phyloP scores from a whole-genome alignment of 208 protist species.

The Trypanosomatidae sp. region DNA sequence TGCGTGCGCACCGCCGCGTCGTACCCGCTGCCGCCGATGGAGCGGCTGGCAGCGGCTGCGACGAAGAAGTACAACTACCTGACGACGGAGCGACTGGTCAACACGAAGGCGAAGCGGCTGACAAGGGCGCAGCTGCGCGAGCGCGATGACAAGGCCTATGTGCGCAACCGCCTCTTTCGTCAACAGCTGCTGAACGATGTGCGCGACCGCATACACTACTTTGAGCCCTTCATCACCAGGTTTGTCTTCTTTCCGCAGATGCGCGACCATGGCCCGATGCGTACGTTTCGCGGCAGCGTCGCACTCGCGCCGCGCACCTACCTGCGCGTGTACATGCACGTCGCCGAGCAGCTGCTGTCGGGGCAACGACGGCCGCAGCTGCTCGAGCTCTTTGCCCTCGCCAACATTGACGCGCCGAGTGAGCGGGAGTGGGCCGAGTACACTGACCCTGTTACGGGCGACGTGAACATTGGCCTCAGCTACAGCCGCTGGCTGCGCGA shows the following conservation, averaged over 20 bases:
- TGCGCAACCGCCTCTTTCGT: conserved; percentile 18
- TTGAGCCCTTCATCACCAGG: conserved; percentile 28
- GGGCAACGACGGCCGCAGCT: conserved; percentile 23
- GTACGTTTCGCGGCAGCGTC: conserved; percentile 26
- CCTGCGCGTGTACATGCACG: conserved; percentile 8
- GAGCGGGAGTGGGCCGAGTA: conserved; percentile 32
- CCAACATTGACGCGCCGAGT: conserved; percentile 14
- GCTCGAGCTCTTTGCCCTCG: conserved; percentile 18
- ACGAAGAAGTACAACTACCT: conserved; percentile 79
- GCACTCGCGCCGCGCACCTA: conserved; percentile 3
- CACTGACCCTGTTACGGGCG: conserved; percentile 33
- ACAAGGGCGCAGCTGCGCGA: conserved; percentile 9
- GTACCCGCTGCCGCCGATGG: conserved; percentile 27
- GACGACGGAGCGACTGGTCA: conserved; percentile 31
- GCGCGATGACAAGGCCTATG: conserved; percentile 29
- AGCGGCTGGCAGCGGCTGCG: not conserved
- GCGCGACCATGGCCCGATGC: not conserved
- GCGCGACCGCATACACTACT: conserved; percentile 51
- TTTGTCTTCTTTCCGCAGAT: conserved; percentile 50
- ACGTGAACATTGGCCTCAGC: conserved; percentile 42
- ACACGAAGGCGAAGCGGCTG: conserved; percentile 3
- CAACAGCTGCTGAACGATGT: conserved; percentile 25
- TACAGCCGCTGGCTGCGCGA: conserved; percentile 21
- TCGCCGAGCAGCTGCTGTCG: conserved; percentile 32
- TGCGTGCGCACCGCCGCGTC: conserved; percentile 6